Conservation (phyloP, 441 rosid genomes). For the Erysimum cheiri region DNA sequence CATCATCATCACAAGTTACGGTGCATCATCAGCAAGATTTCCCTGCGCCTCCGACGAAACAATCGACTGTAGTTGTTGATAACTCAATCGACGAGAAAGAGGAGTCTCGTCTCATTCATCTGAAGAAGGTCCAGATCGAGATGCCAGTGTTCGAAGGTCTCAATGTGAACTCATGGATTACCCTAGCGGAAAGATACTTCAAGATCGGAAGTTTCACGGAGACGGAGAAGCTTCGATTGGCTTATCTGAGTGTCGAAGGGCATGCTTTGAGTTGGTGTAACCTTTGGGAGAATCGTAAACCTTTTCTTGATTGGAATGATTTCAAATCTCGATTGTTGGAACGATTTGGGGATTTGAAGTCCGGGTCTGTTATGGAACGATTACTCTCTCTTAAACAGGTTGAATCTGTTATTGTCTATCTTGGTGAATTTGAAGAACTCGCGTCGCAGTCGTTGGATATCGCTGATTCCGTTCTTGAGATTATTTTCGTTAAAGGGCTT, state of each 20-base stretch:
- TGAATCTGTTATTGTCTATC: conserved; percentile 15
- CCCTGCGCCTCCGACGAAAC: not conserved
- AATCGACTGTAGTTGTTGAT: not conserved
- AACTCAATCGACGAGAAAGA: not conserved
- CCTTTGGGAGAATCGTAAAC: not conserved
- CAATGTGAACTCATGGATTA: conserved; percentile 19
- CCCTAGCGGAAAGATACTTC: conserved; percentile 36
- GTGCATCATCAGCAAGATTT: not conserved
- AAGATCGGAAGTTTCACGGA: conserved; percentile 26
- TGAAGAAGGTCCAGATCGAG: conserved; percentile 32
- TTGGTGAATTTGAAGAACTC: conserved; percentile 26
- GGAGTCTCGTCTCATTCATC: not conserved
- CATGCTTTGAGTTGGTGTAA: conserved; percentile 32
- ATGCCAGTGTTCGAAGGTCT: conserved; percentile 36
- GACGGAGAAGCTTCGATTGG: conserved; percentile 21
- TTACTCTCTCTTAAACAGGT: conserved; percentile 24
- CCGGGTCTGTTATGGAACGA: not conserved
- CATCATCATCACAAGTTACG: not conserved
- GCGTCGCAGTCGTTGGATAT: conserved; percentile 1
- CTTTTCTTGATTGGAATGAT: conserved; percentile 31
- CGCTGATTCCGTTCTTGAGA: not conserved
- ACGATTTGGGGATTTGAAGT: conserved; percentile 21
- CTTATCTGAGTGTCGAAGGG: conserved; percentile 13
- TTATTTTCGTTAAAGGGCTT: conserved; percentile 23
- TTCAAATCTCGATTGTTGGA: conserved; percentile 6